phyloP scores from a whole-genome alignment of 2,329 filamentous ascomycete species.

The Fusarium pseudograminearum region DNA sequence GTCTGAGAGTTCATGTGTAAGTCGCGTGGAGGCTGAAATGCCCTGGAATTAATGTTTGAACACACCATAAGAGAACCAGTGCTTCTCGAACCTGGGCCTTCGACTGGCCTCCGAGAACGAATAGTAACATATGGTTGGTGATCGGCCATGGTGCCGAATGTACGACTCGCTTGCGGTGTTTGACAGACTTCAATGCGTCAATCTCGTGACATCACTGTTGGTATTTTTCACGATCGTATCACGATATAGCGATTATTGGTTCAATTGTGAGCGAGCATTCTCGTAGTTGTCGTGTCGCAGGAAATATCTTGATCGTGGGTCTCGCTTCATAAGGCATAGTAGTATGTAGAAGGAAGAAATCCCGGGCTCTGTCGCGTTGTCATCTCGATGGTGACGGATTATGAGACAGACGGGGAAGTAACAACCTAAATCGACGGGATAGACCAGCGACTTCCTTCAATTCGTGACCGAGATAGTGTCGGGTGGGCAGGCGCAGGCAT shows the following conservation, averaged over 20 bases:
- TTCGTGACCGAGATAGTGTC: conserved; percentile 39
- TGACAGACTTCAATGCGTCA: conserved; percentile 7
- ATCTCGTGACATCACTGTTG: conserved; percentile 5
- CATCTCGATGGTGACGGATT: conserved; percentile 32
- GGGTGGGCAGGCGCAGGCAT: conserved; percentile 27
- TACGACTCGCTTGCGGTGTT: not conserved
- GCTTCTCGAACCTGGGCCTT: conserved; percentile 61
- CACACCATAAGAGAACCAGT: conserved; percentile 61
- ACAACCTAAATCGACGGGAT: conserved; percentile 6
- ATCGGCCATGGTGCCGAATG: conserved; percentile 54
- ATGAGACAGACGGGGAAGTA: conserved; percentile 20
- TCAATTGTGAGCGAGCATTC: conserved; percentile 31
- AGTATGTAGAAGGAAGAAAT: conserved; percentile 16
- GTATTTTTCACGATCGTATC: conserved; percentile 8
- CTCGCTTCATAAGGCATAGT: conserved; percentile 25
- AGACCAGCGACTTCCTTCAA: conserved; percentile 42
- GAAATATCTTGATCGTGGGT: conserved; percentile 2
- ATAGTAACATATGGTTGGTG: conserved; percentile 66
- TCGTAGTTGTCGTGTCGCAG: conserved; percentile 8
- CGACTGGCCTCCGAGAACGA: conserved; percentile 61
- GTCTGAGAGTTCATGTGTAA: conserved; percentile 39
- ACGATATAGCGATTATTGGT: conserved; percentile 7
- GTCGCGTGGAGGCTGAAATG: not conserved
- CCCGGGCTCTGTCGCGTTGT: conserved; percentile 28
- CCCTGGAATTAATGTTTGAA: conserved; percentile 35